A percentile compares a stretch with the other conserved stretches of the same genome.
Evolutionary conservation across 495 filamentous ascomycete genomes (phyloP).

Genomic region (Gamarada debralockiae): DNA sequence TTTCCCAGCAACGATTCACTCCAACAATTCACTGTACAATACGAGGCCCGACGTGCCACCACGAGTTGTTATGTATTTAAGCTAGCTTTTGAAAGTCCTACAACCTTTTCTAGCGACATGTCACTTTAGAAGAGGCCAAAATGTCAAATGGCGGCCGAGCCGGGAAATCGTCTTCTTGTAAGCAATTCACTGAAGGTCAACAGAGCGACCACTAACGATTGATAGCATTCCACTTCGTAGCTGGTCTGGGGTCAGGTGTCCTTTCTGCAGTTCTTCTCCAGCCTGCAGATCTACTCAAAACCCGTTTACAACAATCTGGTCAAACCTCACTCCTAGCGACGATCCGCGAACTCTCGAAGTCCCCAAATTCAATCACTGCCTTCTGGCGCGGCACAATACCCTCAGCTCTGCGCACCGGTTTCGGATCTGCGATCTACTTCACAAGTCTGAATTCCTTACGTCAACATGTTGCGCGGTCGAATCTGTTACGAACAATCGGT

Average conservation of each 20-base stretch:
- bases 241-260: conserved; percentile 83
- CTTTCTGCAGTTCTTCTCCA: conserved; percentile 87
- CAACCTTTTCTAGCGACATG: conserved; percentile 7
- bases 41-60: too few relatives aligned
- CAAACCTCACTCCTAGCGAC: conserved; percentile 63
- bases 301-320: conserved; percentile 79
- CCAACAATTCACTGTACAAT: too few relatives aligned
- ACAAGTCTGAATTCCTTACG: conserved; percentile 80
- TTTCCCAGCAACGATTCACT: neutral
- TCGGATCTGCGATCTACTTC: conserved; percentile 94
- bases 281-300: conserved; percentile 96
- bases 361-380: conserved; percentile 51
- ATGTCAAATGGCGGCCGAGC: conserved; percentile 27
- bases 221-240: conserved; percentile 54
- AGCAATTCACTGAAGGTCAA: conserved; percentile 1
- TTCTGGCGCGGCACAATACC: conserved; percentile 95
- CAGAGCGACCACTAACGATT: neutral
- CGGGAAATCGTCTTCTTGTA: conserved; percentile 24
- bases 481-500: conserved; percentile 30
- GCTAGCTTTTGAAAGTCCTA: neutral
- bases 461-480: conserved; percentile 55
- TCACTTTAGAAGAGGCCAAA: conserved; percentile 14
- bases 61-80: too few relatives aligned
- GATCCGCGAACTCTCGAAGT: conserved; percentile 64
- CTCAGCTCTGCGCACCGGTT: conserved; percentile 85